Evolutionary conservation across 2,329 filamentous ascomycete species (phyloP).

Genomic region (Berkeleyomyces rouxiae): DNA sequence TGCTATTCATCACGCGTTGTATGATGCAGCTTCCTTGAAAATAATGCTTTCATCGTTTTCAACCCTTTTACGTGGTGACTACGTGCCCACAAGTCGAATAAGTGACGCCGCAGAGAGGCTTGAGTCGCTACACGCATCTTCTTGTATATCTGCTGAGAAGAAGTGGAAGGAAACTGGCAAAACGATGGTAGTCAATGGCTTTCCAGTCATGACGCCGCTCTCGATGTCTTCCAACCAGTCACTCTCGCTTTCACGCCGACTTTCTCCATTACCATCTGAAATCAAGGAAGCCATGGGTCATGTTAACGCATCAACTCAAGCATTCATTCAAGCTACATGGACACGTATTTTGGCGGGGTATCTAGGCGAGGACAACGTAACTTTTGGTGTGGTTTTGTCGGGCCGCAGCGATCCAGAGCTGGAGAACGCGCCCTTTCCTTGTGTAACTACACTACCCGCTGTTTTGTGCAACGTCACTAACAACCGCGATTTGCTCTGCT

Average conservation of each 20-base stretch:
- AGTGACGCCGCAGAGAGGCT: background rate
- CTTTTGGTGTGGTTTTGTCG: constrained; percentile 68
- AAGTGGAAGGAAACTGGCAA: constrained; percentile 50
- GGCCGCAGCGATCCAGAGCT: constrained; percentile 50
- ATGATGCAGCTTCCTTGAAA: constrained; percentile 63
- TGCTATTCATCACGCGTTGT: constrained; percentile 62
- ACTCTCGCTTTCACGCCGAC: constrained; percentile 17
- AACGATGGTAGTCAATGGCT: constrained; percentile 44
- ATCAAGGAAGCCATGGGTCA: constrained; percentile 40
- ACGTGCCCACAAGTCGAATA: background rate
- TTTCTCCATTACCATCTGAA: constrained; percentile 12
- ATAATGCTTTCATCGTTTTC: constrained; percentile 45
- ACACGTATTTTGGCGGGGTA: constrained; percentile 58
- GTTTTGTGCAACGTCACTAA: constrained; percentile 26
- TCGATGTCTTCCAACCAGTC: constrained; percentile 20
- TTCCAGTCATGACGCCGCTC: constrained; percentile 59
- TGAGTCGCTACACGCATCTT: background rate
- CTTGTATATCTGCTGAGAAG: constrained; percentile 21
- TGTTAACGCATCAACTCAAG: constrained; percentile 56
- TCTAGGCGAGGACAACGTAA: constrained; percentile 53
- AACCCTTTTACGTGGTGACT: constrained; percentile 16
- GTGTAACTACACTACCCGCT: constrained; percentile 66
- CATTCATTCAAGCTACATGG: constrained; percentile 64
- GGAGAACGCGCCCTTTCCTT: constrained; percentile 51
- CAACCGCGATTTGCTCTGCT: constrained; percentile 39